Conservation (phyloP, 1,284 basidiomycete genomes). For the Trametes versicolor region DNA sequence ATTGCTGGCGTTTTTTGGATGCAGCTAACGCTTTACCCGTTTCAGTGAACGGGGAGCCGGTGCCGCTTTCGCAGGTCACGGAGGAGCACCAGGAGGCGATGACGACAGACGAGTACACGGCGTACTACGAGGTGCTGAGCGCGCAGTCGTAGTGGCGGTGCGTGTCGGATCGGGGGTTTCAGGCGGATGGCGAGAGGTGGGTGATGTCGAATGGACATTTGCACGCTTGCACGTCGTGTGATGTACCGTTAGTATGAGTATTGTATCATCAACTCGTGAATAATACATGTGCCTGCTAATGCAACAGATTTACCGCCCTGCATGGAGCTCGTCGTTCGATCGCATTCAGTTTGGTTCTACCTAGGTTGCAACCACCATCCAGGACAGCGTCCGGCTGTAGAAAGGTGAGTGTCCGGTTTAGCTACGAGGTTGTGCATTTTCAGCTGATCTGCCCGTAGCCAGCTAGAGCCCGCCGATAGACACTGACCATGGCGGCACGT, state of each 20-base stretch:
- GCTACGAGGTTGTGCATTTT: too few relatives aligned
- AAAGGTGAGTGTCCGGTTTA: too few relatives aligned
- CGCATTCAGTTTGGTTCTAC: too few relatives aligned
- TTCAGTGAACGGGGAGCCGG: constrained; percentile 74
- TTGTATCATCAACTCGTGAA: constrained; percentile 20
- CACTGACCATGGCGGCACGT: too few relatives aligned
- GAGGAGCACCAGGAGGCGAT: constrained; percentile 86
- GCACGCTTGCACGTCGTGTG: constrained; percentile 12
- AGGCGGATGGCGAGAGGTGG: not conserved
- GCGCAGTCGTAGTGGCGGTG: constrained; percentile 23
- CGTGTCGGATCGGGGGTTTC: not conserved
- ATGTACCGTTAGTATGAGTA: constrained; percentile 22
- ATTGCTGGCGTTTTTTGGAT: not conserved
- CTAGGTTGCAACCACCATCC: too few relatives aligned
- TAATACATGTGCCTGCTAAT: constrained; percentile 17
- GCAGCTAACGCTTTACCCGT: not conserved
- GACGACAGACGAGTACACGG: constrained; percentile 87
- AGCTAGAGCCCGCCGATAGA: too few relatives aligned
- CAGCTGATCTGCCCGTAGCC: too few relatives aligned
- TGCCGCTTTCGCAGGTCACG: constrained; percentile 77
- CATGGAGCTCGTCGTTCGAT: too few relatives aligned
- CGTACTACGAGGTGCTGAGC: constrained; percentile 69
- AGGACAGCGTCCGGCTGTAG: too few relatives aligned
- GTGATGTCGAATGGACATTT: constrained; percentile 5
- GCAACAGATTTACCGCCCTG: constrained; percentile 13